phyloP scores from a whole-genome alignment of 2,329 filamentous ascomycete genomes.

The Penicillium sp. region DNA sequence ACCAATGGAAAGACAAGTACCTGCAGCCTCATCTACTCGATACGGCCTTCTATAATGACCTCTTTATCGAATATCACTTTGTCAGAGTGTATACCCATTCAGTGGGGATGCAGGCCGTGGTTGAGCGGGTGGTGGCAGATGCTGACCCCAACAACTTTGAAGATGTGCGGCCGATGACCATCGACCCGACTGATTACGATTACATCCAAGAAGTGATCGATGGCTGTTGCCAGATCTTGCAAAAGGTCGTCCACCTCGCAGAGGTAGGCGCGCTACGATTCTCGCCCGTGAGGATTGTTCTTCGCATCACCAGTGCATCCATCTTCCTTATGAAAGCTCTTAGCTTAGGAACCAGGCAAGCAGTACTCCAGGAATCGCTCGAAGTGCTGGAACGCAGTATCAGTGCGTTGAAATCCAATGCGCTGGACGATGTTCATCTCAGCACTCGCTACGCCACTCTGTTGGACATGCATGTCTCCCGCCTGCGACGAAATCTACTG shows the following conservation, averaged over 20 bases:
- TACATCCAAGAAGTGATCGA: conserved; percentile 63
- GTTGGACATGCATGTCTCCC: conserved; percentile 51
- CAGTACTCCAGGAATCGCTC: conserved; percentile 54
- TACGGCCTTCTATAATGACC: conserved; percentile 50
- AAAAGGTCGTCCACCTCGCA: conserved; percentile 54
- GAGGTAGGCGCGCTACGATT: conserved; percentile 54
- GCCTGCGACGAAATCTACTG: conserved; percentile 44
- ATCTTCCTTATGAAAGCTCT: conserved; percentile 59
- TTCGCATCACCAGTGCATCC: conserved; percentile 59
- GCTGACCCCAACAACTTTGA: conserved; percentile 35
- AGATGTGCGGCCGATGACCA: conserved; percentile 47
- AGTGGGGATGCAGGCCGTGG: conserved; percentile 61
- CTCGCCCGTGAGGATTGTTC: conserved; percentile 58
- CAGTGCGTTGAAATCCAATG: conserved; percentile 52
- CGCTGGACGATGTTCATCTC: conserved; percentile 57
- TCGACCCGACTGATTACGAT: conserved; percentile 57
- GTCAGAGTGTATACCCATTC: conserved; percentile 49
- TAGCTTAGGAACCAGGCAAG: conserved; percentile 54
- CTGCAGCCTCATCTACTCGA: conserved; percentile 36
- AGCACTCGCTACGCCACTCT: conserved; percentile 56
- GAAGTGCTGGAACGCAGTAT: conserved; percentile 55
- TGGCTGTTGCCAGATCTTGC: conserved; percentile 56
- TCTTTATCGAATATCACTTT: conserved; percentile 59
- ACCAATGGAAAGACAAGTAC: conserved; percentile 43
- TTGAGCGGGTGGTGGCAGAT: conserved; percentile 55